These are phyloP conservation scores for Wallacemonas collosoma DNA, from an alignment of 208 protist species.

Conservation along the genomic window DNA sequence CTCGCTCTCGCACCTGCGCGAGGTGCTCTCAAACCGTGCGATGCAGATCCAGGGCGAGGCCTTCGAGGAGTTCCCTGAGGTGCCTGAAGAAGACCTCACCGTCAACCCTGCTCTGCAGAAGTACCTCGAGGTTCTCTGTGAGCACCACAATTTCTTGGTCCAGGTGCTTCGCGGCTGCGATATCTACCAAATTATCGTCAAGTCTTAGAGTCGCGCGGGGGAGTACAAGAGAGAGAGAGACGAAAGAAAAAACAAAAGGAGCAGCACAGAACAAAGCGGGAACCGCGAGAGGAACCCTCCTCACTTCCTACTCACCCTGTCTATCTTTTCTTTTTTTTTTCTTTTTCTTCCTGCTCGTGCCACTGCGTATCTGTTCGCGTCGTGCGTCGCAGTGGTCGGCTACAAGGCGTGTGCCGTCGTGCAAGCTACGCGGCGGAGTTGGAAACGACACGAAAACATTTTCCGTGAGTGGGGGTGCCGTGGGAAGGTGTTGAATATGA, in stretches of 20 bases:
- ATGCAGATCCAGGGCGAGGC: conserved; percentile 88
- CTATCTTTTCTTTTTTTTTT: background rate
- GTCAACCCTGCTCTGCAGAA: conserved; percentile 82
- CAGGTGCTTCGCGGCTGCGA: conserved; percentile 87
- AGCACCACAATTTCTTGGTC: conserved; percentile 90
- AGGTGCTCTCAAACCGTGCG: conserved; percentile 73
- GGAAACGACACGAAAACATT: no score
- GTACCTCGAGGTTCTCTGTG: conserved; percentile 84
- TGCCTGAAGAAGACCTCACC: conserved; percentile 59
- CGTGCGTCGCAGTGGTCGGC: no score
- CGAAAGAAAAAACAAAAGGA: background rate
- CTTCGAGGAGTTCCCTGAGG: conserved; percentile 67
- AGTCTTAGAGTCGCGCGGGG: conserved; percentile 38
- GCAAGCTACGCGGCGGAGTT: no score
- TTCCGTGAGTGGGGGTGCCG: no score
- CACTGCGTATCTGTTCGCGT: no score
- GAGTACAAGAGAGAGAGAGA: conserved; percentile 24
- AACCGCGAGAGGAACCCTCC: no score
- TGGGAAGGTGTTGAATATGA: no score
- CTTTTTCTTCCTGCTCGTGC: no score
- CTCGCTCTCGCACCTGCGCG: conserved; percentile 83
- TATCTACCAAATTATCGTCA: conserved; percentile 88
- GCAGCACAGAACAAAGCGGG: background rate
- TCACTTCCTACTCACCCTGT: background rate
- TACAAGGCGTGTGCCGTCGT: no score